Conservation (phyloP, 2,329 filamentous ascomycete genomes). For the Colletotrichum liriopes region DNA sequence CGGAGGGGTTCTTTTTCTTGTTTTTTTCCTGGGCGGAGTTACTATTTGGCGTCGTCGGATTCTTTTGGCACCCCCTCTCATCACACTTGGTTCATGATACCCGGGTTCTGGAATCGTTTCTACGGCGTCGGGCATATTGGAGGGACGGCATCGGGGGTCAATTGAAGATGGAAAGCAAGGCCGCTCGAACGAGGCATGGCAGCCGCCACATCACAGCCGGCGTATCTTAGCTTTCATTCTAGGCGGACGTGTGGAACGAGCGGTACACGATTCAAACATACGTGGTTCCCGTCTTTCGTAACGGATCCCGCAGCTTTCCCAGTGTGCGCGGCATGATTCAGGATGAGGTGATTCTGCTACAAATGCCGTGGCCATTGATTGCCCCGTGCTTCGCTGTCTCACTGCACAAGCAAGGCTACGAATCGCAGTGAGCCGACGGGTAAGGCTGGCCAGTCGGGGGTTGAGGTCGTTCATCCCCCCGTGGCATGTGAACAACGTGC, state of each 20-base stretch:
- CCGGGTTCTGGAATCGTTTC: slow-evolving; percentile 11
- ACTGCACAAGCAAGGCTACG: not conserved
- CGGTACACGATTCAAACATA: slow-evolving; percentile 5
- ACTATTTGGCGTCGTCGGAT: not conserved
- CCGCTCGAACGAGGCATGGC: not conserved
- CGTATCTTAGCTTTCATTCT: not conserved
- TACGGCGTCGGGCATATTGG: slow-evolving; percentile 2
- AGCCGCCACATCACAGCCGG: not conserved
- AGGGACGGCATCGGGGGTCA: not conserved
- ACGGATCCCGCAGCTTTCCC: not conserved
- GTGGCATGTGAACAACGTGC: not conserved
- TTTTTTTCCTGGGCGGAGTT: not conserved
- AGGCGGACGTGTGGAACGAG: not conserved
- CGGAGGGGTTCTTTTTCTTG: not conserved
- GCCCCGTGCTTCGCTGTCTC: slow-evolving; percentile 10
- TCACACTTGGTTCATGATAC: slow-evolving; percentile 19
- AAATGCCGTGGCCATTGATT: slow-evolving; percentile 7
- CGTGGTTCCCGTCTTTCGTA: not conserved
- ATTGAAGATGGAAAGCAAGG: not conserved
- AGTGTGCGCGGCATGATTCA: slow-evolving; percentile 8
- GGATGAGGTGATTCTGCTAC: slow-evolving; percentile 17
- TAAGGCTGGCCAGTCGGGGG: no score
- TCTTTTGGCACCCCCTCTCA: slow-evolving; percentile 3
- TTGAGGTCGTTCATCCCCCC: no score
- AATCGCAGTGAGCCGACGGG: not conserved